Evolutionary conservation across 768 basidiomycete species (phyloP), one percentile per base, ranked within the genome.

Genomic region (Suillus americanus): DNA sequence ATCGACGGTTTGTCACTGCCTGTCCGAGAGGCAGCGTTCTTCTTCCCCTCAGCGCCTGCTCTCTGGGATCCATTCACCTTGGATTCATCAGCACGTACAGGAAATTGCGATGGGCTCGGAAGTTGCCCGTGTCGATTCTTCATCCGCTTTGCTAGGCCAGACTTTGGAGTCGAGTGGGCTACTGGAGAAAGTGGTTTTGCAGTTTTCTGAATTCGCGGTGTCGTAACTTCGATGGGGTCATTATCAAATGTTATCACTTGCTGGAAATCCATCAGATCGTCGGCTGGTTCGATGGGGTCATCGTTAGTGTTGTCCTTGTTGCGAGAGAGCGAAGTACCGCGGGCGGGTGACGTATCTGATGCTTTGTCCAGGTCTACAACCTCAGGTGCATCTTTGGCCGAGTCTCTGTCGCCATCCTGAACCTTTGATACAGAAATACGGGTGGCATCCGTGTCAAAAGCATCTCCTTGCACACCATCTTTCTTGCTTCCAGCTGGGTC

Each of bases 201-300:
- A 46, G 28, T 25, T 60, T 65, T 72, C 66, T 16, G 62, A 20
- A 25, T 53, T 18, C 38, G 45, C 13, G 48, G 37, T 25, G 37
- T 59, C 25, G 60, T 67, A 9, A 65, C 55, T 64, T 79, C 79
- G 45, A 79, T 78, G 20, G 76, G 72, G 40, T 77, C 81, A 16
- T 46, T 57, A 2, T 71, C 67, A 41, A 48, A 63, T 35, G 60
- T 54, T 51, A 30, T 56, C 18, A 62, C 62, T 46, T 62, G 48
- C 43, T 37, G 46, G 16, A 70, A 60, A 57, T 67, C 65, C n/a
- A 68, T 72, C 64, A 78, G 69, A 62, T 75, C 77, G 16, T 82
- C 82, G 1, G 78, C 75, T 35, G 77, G 74, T 65, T 83, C 81
- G 61, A 84, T 84, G 9, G 83, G 81, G 65, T 85, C 84, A 14